phyloP scores from a whole-genome alignment of 2,329 filamentous ascomycete species.

The Trichoderma brevicompactum region DNA sequence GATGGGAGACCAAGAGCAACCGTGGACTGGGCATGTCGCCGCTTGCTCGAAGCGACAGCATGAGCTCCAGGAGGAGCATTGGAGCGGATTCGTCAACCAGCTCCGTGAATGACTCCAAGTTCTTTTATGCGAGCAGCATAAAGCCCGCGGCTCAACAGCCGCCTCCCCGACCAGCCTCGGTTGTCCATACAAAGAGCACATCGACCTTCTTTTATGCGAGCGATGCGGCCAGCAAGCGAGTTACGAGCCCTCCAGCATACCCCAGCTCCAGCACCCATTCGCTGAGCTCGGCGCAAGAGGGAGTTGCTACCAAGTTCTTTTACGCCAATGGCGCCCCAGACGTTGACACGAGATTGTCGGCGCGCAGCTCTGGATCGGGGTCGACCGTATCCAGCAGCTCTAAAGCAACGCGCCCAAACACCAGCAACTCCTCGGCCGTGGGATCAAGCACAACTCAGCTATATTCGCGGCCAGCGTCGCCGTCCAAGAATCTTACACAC shows the following conservation, averaged over 20 bases:
- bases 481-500: conserved; percentile 47
- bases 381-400: conserved; percentile 54
- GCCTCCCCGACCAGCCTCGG: conserved; percentile 46
- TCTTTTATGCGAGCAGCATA: conserved; percentile 89
- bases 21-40: conserved; percentile 43
- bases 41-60: conserved; percentile 32
- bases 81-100: conserved; percentile 36
- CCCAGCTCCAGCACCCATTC: conserved; percentile 43
- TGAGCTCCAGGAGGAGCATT: conserved; percentile 31
- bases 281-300: conserved; percentile 44
- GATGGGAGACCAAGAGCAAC: conserved; percentile 46
- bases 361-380: conserved; percentile 47
- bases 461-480: conserved; percentile 54
- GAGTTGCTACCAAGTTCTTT: conserved; percentile 68
- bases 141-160: conserved; percentile 50
- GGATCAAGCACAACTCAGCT: conserved; percentile 31
- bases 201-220: conserved; percentile 63
- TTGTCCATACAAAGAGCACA: conserved; percentile 50
- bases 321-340: conserved; percentile 71
- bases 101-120: conserved; percentile 58
- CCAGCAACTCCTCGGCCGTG: conserved; percentile 37
- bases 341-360: conserved; percentile 42
- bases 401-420: conserved; percentile 49
- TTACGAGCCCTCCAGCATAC: conserved; percentile 38
- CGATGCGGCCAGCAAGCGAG: conserved; percentile 48